Evolutionary conservation across 1,284 basidiomycete species (phyloP).

Genomic region (Polyporus tsugae): DNA sequence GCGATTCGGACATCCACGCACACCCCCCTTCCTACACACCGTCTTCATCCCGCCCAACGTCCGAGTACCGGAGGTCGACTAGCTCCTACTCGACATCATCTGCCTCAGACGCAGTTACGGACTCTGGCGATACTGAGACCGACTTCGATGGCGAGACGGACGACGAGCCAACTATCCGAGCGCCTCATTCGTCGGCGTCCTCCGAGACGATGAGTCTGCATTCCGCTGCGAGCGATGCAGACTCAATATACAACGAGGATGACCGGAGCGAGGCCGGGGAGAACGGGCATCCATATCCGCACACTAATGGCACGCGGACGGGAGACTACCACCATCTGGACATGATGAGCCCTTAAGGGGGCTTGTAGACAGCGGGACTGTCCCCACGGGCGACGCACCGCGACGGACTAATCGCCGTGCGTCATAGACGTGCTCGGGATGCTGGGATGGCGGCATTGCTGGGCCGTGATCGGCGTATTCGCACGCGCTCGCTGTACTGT

Average conservation of each 20-base stretch:
- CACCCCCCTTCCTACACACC: constrained; percentile 23
- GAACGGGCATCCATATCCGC: constrained; percentile 20
- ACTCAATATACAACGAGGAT: constrained; percentile 41
- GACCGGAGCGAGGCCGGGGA: constrained; percentile 32
- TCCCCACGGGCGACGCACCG: constrained; percentile 20
- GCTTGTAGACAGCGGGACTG: constrained; percentile 17
- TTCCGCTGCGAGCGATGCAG: constrained; percentile 42
- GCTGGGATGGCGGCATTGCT: constrained; percentile 18
- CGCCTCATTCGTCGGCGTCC: constrained; percentile 47
- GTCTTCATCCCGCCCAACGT: constrained; percentile 33
- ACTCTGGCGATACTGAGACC: constrained; percentile 52
- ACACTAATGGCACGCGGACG: constrained; percentile 24
- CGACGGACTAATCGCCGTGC: constrained; percentile 7
- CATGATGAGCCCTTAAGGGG: constrained; percentile 37
- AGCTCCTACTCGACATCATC: constrained; percentile 37
- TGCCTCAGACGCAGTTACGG: constrained; percentile 45
- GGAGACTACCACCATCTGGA: constrained; percentile 30
- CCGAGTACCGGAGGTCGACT: constrained; percentile 35
- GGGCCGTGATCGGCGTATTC: constrained; percentile 6
- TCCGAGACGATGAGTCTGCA: constrained; percentile 49
- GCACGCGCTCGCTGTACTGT: constrained; percentile 13
- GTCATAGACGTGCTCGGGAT: constrained; percentile 28
- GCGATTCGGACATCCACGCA: constrained; percentile 12
- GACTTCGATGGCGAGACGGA: constrained; percentile 68
- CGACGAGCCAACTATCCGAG: constrained; percentile 79